A percentile compares a stretch with the other conserved stretches of the same genome.
Conservation (phyloP, 1,284 basidiomycete species). For the Tylopilus sp. region DNA sequence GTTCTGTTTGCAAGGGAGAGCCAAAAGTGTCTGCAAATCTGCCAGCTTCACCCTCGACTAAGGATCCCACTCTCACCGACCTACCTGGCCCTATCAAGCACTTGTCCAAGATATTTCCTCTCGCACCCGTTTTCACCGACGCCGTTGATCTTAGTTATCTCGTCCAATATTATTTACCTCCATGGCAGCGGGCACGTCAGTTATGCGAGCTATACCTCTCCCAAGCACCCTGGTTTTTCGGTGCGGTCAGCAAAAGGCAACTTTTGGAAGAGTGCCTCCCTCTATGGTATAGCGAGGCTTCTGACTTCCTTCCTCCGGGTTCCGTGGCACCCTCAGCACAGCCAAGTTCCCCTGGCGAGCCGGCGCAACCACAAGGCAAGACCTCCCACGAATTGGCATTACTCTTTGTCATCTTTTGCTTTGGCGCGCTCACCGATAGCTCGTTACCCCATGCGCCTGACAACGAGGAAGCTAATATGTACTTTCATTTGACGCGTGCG, state of each 20-base stretch:
- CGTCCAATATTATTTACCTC: slow-evolving; percentile 48
- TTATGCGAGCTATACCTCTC: slow-evolving; percentile 62
- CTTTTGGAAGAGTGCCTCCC: slow-evolving; percentile 62
- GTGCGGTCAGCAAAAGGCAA: slow-evolving; percentile 57
- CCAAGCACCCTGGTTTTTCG: slow-evolving; percentile 72
- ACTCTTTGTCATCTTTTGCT: slow-evolving; percentile 53
- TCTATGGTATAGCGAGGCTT: slow-evolving; percentile 56
- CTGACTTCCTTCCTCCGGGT: slow-evolving; percentile 28
- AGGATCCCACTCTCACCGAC: slow-evolving; percentile 5
- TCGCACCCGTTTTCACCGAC: slow-evolving; percentile 35
- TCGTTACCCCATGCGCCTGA: slow-evolving; percentile 47
- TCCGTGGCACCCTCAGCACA: slow-evolving; percentile 23
- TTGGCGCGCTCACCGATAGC: slow-evolving; percentile 53
- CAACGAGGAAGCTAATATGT: slow-evolving; percentile 48
- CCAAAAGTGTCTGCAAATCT: slow-evolving; percentile 2
- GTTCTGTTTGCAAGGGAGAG: slow-evolving; percentile 24
- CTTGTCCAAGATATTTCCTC: slow-evolving; percentile 52
- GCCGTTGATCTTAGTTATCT: slow-evolving; percentile 45
- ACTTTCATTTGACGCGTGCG: slow-evolving; percentile 52
- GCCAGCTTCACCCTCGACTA: neutral
- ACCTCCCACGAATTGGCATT: slow-evolving; percentile 54
- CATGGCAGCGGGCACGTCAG: slow-evolving; percentile 50
- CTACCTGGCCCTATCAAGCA: slow-evolving; percentile 37
- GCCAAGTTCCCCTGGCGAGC: neutral
- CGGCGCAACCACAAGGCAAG: slow-evolving; percentile 22